Percentiles rank a stretch among this genome's conserved stretches.
These are phyloP conservation scores for Orbilia ellipsospora DNA, from an alignment of 2,329 filamentous ascomycete species.

Conservation along the genomic window DNA sequence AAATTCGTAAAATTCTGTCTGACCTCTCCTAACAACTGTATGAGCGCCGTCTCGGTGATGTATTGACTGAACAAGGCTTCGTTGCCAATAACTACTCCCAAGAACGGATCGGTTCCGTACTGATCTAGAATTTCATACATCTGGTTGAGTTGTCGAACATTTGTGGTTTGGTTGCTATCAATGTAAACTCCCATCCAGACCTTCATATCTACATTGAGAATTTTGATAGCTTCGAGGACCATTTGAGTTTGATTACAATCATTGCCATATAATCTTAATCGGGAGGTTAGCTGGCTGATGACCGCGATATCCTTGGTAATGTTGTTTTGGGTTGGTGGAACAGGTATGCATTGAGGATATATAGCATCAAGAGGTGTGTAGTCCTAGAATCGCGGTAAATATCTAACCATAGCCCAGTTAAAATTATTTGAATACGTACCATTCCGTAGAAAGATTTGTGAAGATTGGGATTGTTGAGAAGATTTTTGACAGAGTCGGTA, in stretches of 20 bases:
- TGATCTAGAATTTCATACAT: constrained; percentile 80
- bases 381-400: constrained; percentile 65
- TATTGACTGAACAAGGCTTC: constrained; percentile 74
- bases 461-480: constrained; percentile 82
- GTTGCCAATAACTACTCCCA: constrained; percentile 79
- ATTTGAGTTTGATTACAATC: constrained; percentile 98
- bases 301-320: constrained; percentile 91
- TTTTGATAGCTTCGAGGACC: constrained; percentile 83
- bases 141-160: constrained; percentile 80
- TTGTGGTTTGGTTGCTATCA: constrained; percentile 83
- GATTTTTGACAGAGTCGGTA: constrained; percentile 69
- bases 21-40: constrained; percentile 74
- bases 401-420: not conserved
- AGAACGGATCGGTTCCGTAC: constrained; percentile 81
- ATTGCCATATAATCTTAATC: constrained; percentile 88
- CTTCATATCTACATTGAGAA: constrained; percentile 81
- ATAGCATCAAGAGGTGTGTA: constrained; percentile 93
- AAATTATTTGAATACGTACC: constrained; percentile 16
- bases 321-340: constrained; percentile 91
- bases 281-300: constrained; percentile 88
- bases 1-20: constrained; percentile 76
- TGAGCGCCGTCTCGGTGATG: constrained; percentile 74
- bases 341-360: constrained; percentile 81
- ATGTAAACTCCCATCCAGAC: constrained; percentile 97
- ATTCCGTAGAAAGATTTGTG: constrained; percentile 96